phyloP scores from a whole-genome alignment of 805 yeast species.

The Metschnikowia henanensis region DNA sequence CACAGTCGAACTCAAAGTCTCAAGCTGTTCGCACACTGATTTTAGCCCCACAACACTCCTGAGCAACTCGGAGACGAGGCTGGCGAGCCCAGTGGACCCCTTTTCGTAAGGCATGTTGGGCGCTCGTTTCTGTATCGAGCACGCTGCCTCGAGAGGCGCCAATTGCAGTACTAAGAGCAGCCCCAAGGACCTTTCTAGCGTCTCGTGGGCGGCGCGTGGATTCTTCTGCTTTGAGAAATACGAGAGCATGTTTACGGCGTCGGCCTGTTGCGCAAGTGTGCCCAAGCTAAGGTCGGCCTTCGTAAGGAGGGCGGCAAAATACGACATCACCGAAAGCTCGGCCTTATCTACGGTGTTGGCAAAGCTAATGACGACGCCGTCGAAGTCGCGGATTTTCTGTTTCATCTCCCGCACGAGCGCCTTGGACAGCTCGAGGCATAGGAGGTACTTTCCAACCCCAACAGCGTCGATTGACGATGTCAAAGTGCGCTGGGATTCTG shows the following conservation, averaged over 20 bases:
- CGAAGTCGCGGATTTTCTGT: slow-evolving; percentile 51
- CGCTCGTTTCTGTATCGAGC: slow-evolving; percentile 38
- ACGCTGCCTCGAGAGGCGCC: slow-evolving; percentile 43
- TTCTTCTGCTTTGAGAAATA: slow-evolving; percentile 14
- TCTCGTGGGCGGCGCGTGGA: slow-evolving; percentile 15
- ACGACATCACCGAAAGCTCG: slow-evolving; percentile 52
- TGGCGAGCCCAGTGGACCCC: slow-evolving; percentile 58
- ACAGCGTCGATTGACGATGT: slow-evolving; percentile 34
- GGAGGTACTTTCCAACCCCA: slow-evolving; percentile 39
- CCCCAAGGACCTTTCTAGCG: slow-evolving; percentile 15
- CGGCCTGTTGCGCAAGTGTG: slow-evolving; percentile 8
- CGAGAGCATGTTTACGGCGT: slow-evolving; percentile 12
- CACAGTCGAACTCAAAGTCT: slow-evolving; percentile 14
- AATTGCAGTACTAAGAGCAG: slow-evolving; percentile 7
- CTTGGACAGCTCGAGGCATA: slow-evolving; percentile 39
- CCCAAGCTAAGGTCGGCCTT: slow-evolving; percentile 8
- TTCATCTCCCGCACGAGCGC: slow-evolving; percentile 46
- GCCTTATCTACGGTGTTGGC: slow-evolving; percentile 55
- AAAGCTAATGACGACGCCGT: slow-evolving; percentile 65
- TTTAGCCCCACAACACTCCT: slow-evolving; percentile 37
- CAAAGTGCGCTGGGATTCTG: slow-evolving; percentile 39
- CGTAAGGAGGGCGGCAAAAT: slow-evolving; percentile 36
- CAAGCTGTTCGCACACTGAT: slow-evolving; percentile 15
- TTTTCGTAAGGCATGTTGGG: slow-evolving; percentile 52
- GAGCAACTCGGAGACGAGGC: slow-evolving; percentile 52